Evolutionary conservation across 805 yeast genomes (phyloP).

Genomic region (Sugiyamaella qingdaonensis): DNA sequence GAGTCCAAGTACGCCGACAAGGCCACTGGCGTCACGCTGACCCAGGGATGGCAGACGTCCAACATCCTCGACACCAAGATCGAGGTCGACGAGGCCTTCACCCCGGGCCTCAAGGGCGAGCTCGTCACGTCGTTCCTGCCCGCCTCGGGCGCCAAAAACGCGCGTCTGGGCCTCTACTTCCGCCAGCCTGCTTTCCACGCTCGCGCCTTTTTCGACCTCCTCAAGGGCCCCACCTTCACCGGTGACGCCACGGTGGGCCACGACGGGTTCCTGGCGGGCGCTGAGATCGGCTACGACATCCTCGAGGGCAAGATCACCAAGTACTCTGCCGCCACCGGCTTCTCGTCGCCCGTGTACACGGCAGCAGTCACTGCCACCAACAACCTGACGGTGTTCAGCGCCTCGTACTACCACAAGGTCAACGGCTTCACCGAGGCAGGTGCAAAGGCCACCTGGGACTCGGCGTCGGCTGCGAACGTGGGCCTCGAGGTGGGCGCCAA

Average conservation of each 20-base stretch:
- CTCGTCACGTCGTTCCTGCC: constrained; percentile 85
- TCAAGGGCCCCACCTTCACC: constrained; percentile 92
- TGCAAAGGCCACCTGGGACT: constrained; percentile 95
- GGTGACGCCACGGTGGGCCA: constrained; percentile 95
- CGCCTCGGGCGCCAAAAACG: constrained; percentile 70
- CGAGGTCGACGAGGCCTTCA: constrained; percentile 84
- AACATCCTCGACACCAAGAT: constrained; percentile 88
- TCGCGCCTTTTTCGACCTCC: constrained; percentile 88
- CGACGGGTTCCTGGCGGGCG: constrained; percentile 96
- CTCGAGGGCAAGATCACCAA: constrained; percentile 87
- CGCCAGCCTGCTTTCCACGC: constrained; percentile 91
- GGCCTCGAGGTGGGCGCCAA: constrained; percentile 94
- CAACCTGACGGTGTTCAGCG: constrained; percentile 85
- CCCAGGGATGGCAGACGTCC: constrained; percentile 98
- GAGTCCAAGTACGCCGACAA: constrained; percentile 93
- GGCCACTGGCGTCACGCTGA: constrained; percentile 83
- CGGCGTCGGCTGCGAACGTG: constrained; percentile 74
- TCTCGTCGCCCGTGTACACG: constrained; percentile 82
- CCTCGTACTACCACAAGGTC: constrained; percentile 96
- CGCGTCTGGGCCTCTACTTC: constrained; percentile 86
- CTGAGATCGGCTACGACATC: constrained; percentile 95
- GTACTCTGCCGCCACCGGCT: constrained; percentile 91
- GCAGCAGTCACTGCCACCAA: constrained; percentile 79
- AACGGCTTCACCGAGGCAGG: constrained; percentile 91
- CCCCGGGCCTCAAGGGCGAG: constrained; percentile 94